These are phyloP conservation scores for Xerocomellus intermedius DNA, from an alignment of 768 basidiomycete genomes.

Conservation along the genomic window DNA sequence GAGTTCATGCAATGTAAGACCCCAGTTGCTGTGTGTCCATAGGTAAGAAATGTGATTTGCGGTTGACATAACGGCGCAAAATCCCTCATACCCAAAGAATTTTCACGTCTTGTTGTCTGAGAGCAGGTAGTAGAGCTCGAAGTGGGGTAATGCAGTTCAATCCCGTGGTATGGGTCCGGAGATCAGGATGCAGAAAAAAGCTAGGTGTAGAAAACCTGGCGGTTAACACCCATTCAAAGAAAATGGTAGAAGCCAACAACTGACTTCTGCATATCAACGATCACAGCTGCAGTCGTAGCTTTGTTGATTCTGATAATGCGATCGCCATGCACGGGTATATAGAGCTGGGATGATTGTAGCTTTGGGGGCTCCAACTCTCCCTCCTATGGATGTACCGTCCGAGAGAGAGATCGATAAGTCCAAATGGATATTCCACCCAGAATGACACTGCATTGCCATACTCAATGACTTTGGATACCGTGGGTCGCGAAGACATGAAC, in stretches of 20 bases:
- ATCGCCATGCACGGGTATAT: conserved; percentile 53
- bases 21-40: conserved; percentile 57
- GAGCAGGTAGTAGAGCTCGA: conserved; percentile 44
- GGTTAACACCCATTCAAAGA: conserved; percentile 5
- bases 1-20: conserved; percentile 63
- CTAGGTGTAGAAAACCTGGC: conserved; percentile 28
- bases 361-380: conserved; percentile 30
- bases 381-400: conserved; percentile 40
- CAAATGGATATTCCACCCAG: conserved; percentile 70
- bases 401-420: conserved; percentile 66
- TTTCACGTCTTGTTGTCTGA: conserved; percentile 51
- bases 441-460: conserved; percentile 56
- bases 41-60: background rate
- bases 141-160: conserved; percentile 57
- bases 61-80: background rate
- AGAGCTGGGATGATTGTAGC: conserved; percentile 41
- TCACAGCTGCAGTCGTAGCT: conserved; percentile 51
- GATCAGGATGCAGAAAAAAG: conserved; percentile 63
- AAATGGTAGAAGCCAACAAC: conserved; percentile 9
- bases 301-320: conserved; percentile 51
- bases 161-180: conserved; percentile 54
- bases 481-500: conserved; percentile 44
- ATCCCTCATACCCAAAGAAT: conserved; percentile 62
- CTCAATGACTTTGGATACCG: conserved; percentile 43
- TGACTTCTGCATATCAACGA: conserved; percentile 77